These are phyloP conservation scores for Plantago coronopus DNA, from an alignment of 305 asterid species.

Conservation along the genomic window DNA sequence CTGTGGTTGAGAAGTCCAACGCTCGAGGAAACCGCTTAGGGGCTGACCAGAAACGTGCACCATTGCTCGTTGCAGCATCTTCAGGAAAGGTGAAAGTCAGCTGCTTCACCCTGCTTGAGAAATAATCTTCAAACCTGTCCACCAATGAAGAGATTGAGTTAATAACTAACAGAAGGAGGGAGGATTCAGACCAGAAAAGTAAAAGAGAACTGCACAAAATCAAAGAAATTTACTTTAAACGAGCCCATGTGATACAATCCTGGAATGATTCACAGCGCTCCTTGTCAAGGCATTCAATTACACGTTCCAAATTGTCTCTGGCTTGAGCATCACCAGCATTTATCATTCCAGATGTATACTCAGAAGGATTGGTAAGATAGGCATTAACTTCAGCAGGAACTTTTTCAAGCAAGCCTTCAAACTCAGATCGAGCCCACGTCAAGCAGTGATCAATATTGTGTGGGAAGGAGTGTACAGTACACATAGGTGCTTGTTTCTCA, in stretches of 20 bases:
- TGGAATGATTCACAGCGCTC: constrained; percentile 81
- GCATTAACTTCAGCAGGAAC: constrained; percentile 90
- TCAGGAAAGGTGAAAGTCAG: constrained; percentile 85
- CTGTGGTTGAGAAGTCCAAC: constrained; percentile 55
- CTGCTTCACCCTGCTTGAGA: constrained; percentile 75
- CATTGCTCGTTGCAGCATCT: constrained; percentile 85
- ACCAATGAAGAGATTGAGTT: constrained; percentile 15
- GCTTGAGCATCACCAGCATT: constrained; percentile 97
- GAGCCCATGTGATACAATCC: constrained; percentile 87
- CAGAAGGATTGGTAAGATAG: constrained; percentile 67
- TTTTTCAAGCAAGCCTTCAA: constrained; percentile 92
- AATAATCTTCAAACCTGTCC: constrained; percentile 88
- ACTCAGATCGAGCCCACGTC: constrained; percentile 96
- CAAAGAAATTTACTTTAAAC: constrained; percentile 48
- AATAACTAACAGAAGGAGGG: constrained; percentile 17
- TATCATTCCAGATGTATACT: constrained; percentile 63
- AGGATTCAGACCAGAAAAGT: neutral
- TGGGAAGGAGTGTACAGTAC: constrained; percentile 94
- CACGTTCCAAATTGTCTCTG: constrained; percentile 80
- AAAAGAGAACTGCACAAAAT: too few relatives aligned
- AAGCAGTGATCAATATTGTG: constrained; percentile 94
- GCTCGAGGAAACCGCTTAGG: constrained; percentile 90
- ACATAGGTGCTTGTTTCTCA: constrained; percentile 99
- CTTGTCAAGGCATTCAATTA: constrained; percentile 71
- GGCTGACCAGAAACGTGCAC: constrained; percentile 94